Conservation (phyloP, 208 protist genomes). For the Endotrypanum monterogeii region DNA sequence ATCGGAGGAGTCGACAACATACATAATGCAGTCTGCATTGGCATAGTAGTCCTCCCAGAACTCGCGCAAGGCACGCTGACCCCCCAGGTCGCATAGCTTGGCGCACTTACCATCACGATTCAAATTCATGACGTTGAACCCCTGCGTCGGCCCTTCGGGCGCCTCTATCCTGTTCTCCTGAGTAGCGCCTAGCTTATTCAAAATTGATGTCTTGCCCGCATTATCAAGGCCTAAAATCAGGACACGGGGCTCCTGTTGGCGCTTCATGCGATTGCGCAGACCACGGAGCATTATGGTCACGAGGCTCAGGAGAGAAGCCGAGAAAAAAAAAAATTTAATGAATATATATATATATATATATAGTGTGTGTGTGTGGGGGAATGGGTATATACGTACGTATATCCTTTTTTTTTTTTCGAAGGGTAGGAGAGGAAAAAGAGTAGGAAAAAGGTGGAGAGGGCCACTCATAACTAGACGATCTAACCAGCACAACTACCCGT, state of each 20-base stretch:
- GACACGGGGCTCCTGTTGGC: constrained; percentile 92
- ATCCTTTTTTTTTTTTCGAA: too few relatives aligned
- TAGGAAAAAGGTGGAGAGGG: too few relatives aligned
- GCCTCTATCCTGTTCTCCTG: constrained; percentile 49
- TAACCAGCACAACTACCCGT: too few relatives aligned
- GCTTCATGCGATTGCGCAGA: constrained; percentile 90
- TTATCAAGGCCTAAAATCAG: constrained; percentile 96
- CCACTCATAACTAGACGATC: too few relatives aligned
- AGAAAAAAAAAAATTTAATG: too few relatives aligned
- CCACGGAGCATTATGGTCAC: constrained; percentile 63
- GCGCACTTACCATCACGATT: constrained; percentile 92
- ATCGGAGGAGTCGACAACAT: constrained; percentile 97
- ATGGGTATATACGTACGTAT: too few relatives aligned
- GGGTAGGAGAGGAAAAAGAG: too few relatives aligned
- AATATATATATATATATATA: too few relatives aligned
- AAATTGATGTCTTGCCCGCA: constrained; percentile 97
- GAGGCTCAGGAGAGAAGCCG: not conserved
- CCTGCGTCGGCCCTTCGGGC: constrained; percentile 98
- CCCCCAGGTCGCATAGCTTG: constrained; percentile 99
- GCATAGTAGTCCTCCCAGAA: constrained; percentile 99
- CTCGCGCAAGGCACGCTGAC: constrained; percentile 98
- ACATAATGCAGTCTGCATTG: constrained; percentile 97
- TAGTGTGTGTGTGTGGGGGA: too few relatives aligned
- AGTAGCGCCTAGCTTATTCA: constrained; percentile 92
- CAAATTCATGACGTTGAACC: constrained; percentile 99